phyloP scores from a whole-genome alignment of 75 land plant genomes.

The Azolla pinnata region DNA sequence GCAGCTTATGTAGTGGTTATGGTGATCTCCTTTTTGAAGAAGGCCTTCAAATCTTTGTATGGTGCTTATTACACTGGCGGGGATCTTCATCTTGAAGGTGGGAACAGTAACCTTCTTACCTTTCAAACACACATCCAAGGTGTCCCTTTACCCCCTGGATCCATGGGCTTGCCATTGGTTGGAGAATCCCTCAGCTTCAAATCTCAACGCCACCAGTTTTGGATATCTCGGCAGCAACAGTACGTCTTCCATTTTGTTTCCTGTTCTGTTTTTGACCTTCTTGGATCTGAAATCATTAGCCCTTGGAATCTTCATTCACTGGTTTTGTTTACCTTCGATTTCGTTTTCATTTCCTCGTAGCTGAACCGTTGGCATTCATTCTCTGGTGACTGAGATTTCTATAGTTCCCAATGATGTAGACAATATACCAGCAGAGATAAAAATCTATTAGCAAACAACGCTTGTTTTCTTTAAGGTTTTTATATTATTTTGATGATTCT shows the following conservation, averaged over 20 bases:
- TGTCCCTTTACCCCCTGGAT: slow-evolving; percentile 18
- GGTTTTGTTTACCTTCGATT: too few species aligned
- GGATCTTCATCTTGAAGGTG: too few species aligned
- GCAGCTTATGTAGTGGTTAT: not conserved
- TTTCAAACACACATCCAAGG: not conserved
- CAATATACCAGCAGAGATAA: too few species aligned
- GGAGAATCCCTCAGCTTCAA: slow-evolving; percentile 20
- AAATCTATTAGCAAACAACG: not conserved
- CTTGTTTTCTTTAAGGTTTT: not conserved
- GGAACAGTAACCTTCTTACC: not conserved
- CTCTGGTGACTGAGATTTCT: too few species aligned
- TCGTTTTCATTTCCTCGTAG: too few species aligned
- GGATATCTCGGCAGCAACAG: slow-evolving; percentile 13
- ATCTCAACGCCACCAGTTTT: slow-evolving; percentile 14
- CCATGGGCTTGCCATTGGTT: slow-evolving; percentile 27
- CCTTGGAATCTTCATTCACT: too few species aligned
- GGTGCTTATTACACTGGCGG: too few species aligned
- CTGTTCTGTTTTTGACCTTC: not conserved
- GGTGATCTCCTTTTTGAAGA: not conserved
- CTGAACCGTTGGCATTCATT: too few species aligned
- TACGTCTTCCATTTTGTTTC: slow-evolving; percentile 3
- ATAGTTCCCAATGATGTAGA: too few species aligned
- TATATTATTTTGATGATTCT: too few species aligned
- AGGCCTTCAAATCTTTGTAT: not conserved
- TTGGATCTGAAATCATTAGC: too few species aligned